Percentiles rank a stretch among this genome's conserved stretches.
Conservation (phyloP, 805 yeast genomes). For the Saccharomyces eubayanus region DNA sequence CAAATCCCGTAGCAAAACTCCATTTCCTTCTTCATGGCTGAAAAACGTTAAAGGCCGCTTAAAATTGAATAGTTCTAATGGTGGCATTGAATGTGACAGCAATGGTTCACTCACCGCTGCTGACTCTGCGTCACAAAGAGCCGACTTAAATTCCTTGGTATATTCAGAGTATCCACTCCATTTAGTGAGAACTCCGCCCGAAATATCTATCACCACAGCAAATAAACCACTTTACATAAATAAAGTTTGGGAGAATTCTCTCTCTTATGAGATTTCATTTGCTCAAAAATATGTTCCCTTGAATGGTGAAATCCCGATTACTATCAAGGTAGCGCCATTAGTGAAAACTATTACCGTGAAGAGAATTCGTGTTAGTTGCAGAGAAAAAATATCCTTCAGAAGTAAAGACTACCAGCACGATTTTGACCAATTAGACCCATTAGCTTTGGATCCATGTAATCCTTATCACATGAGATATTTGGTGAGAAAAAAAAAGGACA, state of each 20-base stretch:
- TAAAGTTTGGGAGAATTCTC: conserved; percentile 62
- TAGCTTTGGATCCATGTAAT: conserved; percentile 26
- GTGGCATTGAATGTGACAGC: background rate
- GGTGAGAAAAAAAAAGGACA: conserved; percentile 35
- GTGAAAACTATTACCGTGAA: conserved; percentile 54
- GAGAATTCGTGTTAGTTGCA: conserved; percentile 54
- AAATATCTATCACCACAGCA: conserved; percentile 31
- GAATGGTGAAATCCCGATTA: conserved; percentile 51
- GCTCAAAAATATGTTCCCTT: conserved; percentile 62
- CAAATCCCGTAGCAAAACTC: conserved; percentile 1
- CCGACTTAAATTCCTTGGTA: conserved; percentile 5
- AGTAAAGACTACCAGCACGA: conserved; percentile 48
- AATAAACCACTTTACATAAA: conserved; percentile 73
- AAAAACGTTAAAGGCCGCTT: conserved; percentile 5
- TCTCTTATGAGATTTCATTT: conserved; percentile 62
- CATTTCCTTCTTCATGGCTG: conserved; percentile 1
- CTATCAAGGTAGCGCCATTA: conserved; percentile 58
- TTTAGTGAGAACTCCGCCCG: conserved; percentile 37
- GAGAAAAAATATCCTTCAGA: conserved; percentile 57
- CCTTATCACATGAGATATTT: conserved; percentile 29
- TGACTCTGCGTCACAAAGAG: background rate
- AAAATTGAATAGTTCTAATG: conserved; percentile 4
- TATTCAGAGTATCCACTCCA: conserved; percentile 28
- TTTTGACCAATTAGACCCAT: conserved; percentile 41
- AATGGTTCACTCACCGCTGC: background rate